phyloP scores from a whole-genome alignment of 2,329 filamentous ascomycete species.

The Nigrograna mackinnonii region DNA sequence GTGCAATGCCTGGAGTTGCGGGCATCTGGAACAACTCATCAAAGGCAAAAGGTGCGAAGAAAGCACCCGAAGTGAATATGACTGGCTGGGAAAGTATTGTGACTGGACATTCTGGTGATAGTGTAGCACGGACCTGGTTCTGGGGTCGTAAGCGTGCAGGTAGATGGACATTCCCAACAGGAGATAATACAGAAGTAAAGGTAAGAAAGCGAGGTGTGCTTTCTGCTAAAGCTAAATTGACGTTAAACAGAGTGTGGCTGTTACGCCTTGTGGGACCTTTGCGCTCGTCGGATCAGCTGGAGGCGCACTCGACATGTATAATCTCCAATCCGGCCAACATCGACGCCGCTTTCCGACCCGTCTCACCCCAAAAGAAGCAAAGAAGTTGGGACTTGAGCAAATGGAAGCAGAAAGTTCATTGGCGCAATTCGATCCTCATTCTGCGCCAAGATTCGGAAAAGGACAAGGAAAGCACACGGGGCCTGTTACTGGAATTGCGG shows the following conservation, averaged over 20 bases:
- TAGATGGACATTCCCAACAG: slow-evolving; percentile 87
- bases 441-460: slow-evolving; percentile 44
- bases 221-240: slow-evolving; percentile 7
- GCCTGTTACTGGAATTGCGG: slow-evolving; percentile 80
- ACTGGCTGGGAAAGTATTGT: slow-evolving; percentile 98
- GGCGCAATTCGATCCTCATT: slow-evolving; percentile 51
- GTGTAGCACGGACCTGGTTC: slow-evolving; percentile 92
- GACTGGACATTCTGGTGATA: slow-evolving; percentile 86
- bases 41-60: slow-evolving; percentile 61
- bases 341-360: slow-evolving; percentile 84
- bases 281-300: slow-evolving; percentile 83
- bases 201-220: slow-evolving; percentile 26
- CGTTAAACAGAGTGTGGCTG: slow-evolving; percentile 70
- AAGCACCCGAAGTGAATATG: slow-evolving; percentile 73
- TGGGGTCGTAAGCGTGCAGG: slow-evolving; percentile 95
- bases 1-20: slow-evolving; percentile 76
- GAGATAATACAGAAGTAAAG: slow-evolving; percentile 77
- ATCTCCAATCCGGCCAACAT: slow-evolving; percentile 89
- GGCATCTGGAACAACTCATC: slow-evolving; percentile 79
- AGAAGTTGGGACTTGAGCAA: slow-evolving; percentile 69
- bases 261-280: slow-evolving; percentile 93
- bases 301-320: slow-evolving; percentile 92
- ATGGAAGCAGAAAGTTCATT: slow-evolving; percentile 58
- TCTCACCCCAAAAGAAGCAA: slow-evolving; percentile 76
- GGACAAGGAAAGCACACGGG: slow-evolving; percentile 75